Conservation (phyloP, 352 stramenopile species). For the Phytophthora gonapodyides region DNA sequence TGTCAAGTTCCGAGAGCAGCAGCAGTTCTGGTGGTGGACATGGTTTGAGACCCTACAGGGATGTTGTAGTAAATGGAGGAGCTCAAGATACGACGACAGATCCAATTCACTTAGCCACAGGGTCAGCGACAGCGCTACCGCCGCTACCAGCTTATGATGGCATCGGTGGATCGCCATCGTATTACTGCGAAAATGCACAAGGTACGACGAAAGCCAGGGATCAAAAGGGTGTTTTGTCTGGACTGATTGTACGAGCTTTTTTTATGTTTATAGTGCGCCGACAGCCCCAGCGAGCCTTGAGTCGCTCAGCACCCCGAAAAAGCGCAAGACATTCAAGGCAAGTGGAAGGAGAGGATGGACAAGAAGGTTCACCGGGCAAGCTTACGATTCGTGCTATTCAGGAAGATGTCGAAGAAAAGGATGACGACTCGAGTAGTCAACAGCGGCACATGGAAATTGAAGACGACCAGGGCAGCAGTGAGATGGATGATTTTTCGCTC, state of each 20-base stretch:
- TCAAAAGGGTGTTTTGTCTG: conserved; percentile 3
- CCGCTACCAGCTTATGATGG: conserved; percentile 82
- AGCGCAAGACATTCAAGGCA: conserved; percentile 17
- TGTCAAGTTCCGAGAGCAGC: conserved; percentile 5
- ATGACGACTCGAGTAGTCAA: conserved; percentile 9
- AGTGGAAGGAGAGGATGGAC: conserved; percentile 36
- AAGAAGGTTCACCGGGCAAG: conserved; percentile 24
- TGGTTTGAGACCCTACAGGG: neutral
- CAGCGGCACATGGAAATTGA: conserved; percentile 3
- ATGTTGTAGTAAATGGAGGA: conserved; percentile 1
- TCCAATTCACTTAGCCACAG: conserved; percentile 15
- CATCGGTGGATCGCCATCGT: conserved; percentile 77
- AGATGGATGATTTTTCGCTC: conserved; percentile 38
- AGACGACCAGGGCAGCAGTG: conserved; percentile 6
- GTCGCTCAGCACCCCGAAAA: conserved; percentile 6
- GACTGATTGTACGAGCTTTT: conserved; percentile 12
- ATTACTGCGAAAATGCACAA: conserved; percentile 67
- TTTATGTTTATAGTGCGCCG: conserved; percentile 23
- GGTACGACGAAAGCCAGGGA: conserved; percentile 23
- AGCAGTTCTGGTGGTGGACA: conserved; percentile 2
- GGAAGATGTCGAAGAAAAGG: conserved; percentile 36
- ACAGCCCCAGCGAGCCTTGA: conserved; percentile 1
- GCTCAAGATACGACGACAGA: conserved; percentile 4
- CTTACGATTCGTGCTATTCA: conserved; percentile 27
- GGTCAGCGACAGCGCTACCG: conserved; percentile 41